A percentile compares a stretch with the other conserved stretches of the same genome.
Conservation (phyloP, 176 grass and related monocot genomes). For the Oryza officinalis region DNA sequence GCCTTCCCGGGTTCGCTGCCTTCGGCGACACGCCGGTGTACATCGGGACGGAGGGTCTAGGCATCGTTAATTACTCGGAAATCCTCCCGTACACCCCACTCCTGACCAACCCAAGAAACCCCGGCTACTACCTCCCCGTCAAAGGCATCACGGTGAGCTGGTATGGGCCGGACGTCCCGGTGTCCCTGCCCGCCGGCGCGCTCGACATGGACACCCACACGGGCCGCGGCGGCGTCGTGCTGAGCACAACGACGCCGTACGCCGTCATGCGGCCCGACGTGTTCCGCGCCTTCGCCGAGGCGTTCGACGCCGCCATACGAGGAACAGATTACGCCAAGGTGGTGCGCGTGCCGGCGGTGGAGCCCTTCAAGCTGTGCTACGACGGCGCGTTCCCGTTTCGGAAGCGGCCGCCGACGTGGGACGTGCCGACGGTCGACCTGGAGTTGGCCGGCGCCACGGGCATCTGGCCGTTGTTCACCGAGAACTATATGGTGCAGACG, state of each 20-base stretch:
- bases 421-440: conserved; percentile 43
- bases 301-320: conserved; percentile 32
- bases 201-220: conserved; percentile 24
- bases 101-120: conserved; percentile 36
- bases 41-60: not conserved
- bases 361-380: conserved; percentile 60
- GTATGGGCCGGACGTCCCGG: not conserved
- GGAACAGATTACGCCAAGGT: no score
- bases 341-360: conserved; percentile 5
- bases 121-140: conserved; percentile 50
- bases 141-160: conserved; percentile 10
- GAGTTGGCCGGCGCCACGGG: conserved; percentile 38
- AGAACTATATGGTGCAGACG: conserved; percentile 49
- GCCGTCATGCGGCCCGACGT: conserved; percentile 45
- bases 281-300: conserved; percentile 35
- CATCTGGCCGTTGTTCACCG: conserved; percentile 46
- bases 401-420: conserved; percentile 36
- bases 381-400: conserved; percentile 23
- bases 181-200: not conserved
- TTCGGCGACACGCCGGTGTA: conserved; percentile 52
- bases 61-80: not conserved
- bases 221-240: conserved; percentile 50
- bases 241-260: conserved; percentile 52
- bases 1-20: conserved; percentile 40
- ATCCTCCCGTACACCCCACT: conserved; percentile 43